Percentiles rank a stretch among this genome's conserved stretches.
These are phyloP conservation scores for Exsudoporus floridanus DNA, from an alignment of 1,284 basidiomycete genomes.

Conservation along the genomic window DNA sequence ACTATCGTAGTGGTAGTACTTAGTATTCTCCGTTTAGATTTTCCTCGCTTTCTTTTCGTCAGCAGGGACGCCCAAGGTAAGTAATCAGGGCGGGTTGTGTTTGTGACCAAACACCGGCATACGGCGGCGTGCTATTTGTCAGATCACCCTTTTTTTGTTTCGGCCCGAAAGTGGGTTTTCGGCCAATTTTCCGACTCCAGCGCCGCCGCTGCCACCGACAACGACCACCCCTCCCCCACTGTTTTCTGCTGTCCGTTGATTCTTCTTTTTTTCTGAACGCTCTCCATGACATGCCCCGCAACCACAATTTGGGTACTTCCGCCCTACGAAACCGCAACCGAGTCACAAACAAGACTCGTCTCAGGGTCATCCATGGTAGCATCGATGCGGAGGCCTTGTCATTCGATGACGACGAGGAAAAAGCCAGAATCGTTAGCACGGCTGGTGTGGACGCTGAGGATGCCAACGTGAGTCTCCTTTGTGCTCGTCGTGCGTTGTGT, in stretches of 20 bases:
- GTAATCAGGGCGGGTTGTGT: conserved; percentile 27
- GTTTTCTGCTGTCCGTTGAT: conserved; percentile 14
- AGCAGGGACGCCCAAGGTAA: conserved; percentile 19
- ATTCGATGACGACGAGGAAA: conserved; percentile 80
- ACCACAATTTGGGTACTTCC: conserved; percentile 67
- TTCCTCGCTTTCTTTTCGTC: conserved; percentile 2
- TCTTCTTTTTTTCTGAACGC: conserved; percentile 25
- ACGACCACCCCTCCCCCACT: conserved; percentile 27
- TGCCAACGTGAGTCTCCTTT: conserved; percentile 70
- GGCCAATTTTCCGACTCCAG: conserved; percentile 41
- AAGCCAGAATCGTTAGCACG: conserved; percentile 60
- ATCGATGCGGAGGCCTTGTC: conserved; percentile 82
- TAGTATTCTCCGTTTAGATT: conserved; percentile 15
- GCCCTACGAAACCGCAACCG: conserved; percentile 81
- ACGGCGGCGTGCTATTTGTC: conserved; percentile 33
- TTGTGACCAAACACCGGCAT: conserved; percentile 37
- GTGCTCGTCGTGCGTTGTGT: conserved; percentile 36
- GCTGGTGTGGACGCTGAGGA: conserved; percentile 84
- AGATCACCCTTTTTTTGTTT: conserved; percentile 36
- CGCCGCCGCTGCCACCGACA: conserved; percentile 40
- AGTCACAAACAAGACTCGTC: conserved; percentile 88
- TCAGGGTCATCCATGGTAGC: conserved; percentile 77
- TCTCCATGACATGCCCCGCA: conserved; percentile 80
- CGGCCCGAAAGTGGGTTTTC: conserved; percentile 41
- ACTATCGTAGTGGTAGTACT: conserved; percentile 13